Evolutionary conservation across 305 asterid species (phyloP), one percentile per base, ranked within the genome.

Genomic region (Solanum hybrid): DNA sequence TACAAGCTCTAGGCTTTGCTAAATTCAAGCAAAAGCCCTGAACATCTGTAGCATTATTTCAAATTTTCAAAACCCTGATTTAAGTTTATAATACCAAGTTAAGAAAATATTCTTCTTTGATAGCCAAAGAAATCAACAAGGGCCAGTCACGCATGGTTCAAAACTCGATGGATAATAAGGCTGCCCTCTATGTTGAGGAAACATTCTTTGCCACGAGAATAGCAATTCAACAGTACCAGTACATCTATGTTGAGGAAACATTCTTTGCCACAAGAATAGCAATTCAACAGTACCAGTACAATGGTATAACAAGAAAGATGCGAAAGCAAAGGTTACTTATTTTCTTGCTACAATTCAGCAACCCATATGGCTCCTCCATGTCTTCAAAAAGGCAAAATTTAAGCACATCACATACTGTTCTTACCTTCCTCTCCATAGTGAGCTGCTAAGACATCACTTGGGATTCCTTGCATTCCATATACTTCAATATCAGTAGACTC

Each of bases 381-480:
- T 5, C 72, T 51, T 56, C 45, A 85, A 85, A 45, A 2, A 10
- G 32, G 45, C 22, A 51, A 75, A 24, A 56, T 14, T 34, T 31
- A 86, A 71, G 45, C 81, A 40, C 7, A 29, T 42, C 27, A n/a
- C 4, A 4, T 56, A 22, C 73, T 31, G 42, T 89, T 9, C 60
- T 51, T 91, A 97, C 99, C 99, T 90, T 97, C 98, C 71, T 96
- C 98, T 60, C 98, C 99, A 89, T 97, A 96, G 86, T 96, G 96
- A 89, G 98, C 94, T 36, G 98, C 97, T 88, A 97, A 90, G 29
- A 92, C 94, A 93, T 95, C 98, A 38, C 97, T 90, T 24, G 99
- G 99, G 90, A 96, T 96, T 88, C 99, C 99, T 93, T 96, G 98
- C 99, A 97, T 97, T 89, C 98, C 99, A 89, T 97, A 97, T 89